phyloP scores from a whole-genome alignment of 2,329 filamentous ascomycete genomes.

The Alternaria sp. region DNA sequence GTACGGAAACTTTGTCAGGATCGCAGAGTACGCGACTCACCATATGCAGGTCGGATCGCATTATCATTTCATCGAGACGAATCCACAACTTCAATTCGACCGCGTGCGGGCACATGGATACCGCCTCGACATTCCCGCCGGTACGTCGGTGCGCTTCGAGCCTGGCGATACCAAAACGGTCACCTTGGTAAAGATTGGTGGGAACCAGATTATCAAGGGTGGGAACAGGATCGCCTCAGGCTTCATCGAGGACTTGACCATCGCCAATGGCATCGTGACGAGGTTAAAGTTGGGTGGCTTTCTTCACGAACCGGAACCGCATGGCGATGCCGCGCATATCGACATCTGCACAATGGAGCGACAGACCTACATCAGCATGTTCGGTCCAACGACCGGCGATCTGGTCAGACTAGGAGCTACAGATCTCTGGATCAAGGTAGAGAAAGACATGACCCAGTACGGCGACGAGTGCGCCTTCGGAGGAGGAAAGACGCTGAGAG shows the following conservation, averaged over 20 bases:
- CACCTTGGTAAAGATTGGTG: slow-evolving; percentile 86
- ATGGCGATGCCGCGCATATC: slow-evolving; percentile 63
- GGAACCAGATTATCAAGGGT: slow-evolving; percentile 79
- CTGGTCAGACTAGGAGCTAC: slow-evolving; percentile 82
- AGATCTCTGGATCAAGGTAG: slow-evolving; percentile 88
- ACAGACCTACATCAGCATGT: slow-evolving; percentile 84
- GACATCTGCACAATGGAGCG: slow-evolving; percentile 76
- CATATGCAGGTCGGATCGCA: slow-evolving; percentile 76
- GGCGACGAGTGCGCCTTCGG: slow-evolving; percentile 97
- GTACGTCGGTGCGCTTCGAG: slow-evolving; percentile 92
- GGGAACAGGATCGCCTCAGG: slow-evolving; percentile 84
- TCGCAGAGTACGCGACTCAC: slow-evolving; percentile 13
- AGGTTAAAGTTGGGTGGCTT: slow-evolving; percentile 78
- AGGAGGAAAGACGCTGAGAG: slow-evolving; percentile 89
- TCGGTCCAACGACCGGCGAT: slow-evolving; percentile 90
- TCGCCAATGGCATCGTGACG: slow-evolving; percentile 71
- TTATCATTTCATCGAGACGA: slow-evolving; percentile 96
- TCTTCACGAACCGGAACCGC: slow-evolving; percentile 75
- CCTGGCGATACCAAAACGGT: slow-evolving; percentile 92
- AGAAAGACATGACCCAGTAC: slow-evolving; percentile 83
- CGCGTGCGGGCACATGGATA: slow-evolving; percentile 82
- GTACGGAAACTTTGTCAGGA: slow-evolving; percentile 55
- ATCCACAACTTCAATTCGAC: slow-evolving; percentile 88
- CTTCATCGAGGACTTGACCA: slow-evolving; percentile 67
- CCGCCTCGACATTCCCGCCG: slow-evolving; percentile 87